Base-by-base conservation (phyloP, 768 basidiomycete species). In the Candolleomyces eurysporus region DNA sequence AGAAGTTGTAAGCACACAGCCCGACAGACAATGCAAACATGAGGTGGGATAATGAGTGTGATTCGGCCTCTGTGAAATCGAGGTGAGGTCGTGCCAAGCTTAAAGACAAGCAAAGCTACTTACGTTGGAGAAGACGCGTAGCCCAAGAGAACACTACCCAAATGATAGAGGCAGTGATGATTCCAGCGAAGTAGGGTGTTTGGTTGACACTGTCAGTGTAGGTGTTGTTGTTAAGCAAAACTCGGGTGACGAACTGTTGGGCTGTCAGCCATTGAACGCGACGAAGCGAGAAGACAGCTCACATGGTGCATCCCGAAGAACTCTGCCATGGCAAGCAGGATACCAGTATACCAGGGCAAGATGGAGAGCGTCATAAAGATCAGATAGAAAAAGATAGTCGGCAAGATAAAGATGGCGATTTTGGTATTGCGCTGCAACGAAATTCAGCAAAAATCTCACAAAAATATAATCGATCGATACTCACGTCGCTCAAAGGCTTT, bases 291-390 rank as follows among this genome's bases (percentile, higher is more conserved):
- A 45, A 46, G 42, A 57, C n/a, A 36, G 79, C 89, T 64, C 72
- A 95, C 92, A 68, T 97, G 91, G 69, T 98, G 96, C 91, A 96
- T 92, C 51, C 84, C 91, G 67, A 93, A 96, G 75, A 94, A 93
- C 68, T 94, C 87, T 0, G 90, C 93, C 69, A 89, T 78, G 0
- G 92, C 90, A 52, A 98, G 83, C 32, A 95, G 79, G 22, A 94
- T 73, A 16, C 90, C 92, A 3, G 91, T 90, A 73, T 96, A 98
- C 88, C 93, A 94, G 46, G 96, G 94, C 11, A 96, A 79, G 58
- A 90, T 83, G 49, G 86, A 84, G 61, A 96, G 76, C 11, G 93
- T 94, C 72, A 82, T 87, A 71, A 96, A 95, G 61, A 96, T 90
- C 65, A 92, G 74, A 67, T 85, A 91, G 70, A 97, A 81, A 68